phyloP scores from a whole-genome alignment of 371 early-diverging fungal genomes.

The Syncephalastrum contaminatum region DNA sequence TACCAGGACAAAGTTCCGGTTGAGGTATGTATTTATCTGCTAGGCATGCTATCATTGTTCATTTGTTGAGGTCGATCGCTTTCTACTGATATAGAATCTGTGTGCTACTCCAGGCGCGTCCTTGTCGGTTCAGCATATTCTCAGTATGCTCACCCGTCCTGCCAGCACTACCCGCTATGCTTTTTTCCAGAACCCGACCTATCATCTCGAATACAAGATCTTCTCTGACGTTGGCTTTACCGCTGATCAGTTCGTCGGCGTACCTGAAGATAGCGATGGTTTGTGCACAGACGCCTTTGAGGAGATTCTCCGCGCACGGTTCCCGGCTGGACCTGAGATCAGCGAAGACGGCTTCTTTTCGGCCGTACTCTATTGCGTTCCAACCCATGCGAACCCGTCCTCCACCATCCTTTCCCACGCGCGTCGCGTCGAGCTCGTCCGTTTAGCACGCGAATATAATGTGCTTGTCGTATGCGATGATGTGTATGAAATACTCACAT shows the following conservation, averaged over 20 bases:
- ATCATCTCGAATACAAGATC: slow-evolving; percentile 54
- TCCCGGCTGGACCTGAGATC: slow-evolving; percentile 1
- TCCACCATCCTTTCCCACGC: slow-evolving; percentile 34
- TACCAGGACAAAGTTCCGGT: slow-evolving; percentile 18
- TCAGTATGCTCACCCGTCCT: slow-evolving; percentile 33
- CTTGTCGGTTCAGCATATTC: slow-evolving; percentile 25
- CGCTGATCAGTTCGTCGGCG: slow-evolving; percentile 29
- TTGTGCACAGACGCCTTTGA: slow-evolving; percentile 25
- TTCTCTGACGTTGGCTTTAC: slow-evolving; percentile 44
- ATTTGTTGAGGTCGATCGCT: neutral
- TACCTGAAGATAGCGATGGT: slow-evolving; percentile 30
- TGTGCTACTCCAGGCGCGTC: slow-evolving; percentile 42
- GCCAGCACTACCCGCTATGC: slow-evolving; percentile 23
- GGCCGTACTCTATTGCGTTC: slow-evolving; percentile 56
- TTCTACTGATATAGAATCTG: slow-evolving; percentile 19
- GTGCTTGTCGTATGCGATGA: slow-evolving; percentile 64
- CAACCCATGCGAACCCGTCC: slow-evolving; percentile 62
- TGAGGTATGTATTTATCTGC: slow-evolving; percentile 10
- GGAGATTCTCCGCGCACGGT: slow-evolving; percentile 9
- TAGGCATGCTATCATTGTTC: neutral
- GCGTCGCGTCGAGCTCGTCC: slow-evolving; percentile 38
- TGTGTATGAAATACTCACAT: slow-evolving; percentile 58
- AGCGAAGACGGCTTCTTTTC: slow-evolving; percentile 8
- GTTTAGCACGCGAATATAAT: slow-evolving; percentile 49
- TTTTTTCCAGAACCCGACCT: slow-evolving; percentile 62